Conservation (phyloP, 202 grass and related monocot genomes). For the Bolboschoenoplectus hybrid region DNA sequence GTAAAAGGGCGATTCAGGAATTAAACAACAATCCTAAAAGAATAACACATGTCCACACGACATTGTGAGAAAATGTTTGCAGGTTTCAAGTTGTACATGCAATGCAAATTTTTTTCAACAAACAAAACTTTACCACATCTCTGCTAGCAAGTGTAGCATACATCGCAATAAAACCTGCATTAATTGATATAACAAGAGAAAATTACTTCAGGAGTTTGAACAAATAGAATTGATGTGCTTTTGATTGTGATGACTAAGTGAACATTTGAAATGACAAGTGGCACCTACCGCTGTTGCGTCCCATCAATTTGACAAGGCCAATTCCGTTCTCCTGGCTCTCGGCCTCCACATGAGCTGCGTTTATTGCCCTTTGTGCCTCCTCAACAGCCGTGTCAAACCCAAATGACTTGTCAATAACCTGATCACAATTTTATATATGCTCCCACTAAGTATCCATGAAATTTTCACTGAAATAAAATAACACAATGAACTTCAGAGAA, state of each 20-base stretch:
- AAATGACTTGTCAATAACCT: conserved; percentile 99
- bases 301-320: conserved; percentile 95
- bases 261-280: conserved; percentile 25
- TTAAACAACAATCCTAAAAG: conserved; percentile 90
- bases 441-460: background rate
- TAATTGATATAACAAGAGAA: conserved; percentile 32
- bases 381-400: conserved; percentile 98
- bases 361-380: conserved; percentile 91
- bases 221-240: background rate
- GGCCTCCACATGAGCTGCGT: conserved; percentile 95
- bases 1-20: conserved; percentile 92
- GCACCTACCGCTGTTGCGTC: conserved; percentile 87
- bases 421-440: background rate
- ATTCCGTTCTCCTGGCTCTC: conserved; percentile 95
- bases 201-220: conserved; percentile 23
- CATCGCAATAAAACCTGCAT: conserved; percentile 95
- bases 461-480: background rate
- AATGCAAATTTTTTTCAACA: background rate
- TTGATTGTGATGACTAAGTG: conserved; percentile 3
- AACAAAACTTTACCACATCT: conserved; percentile 69
- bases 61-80: conserved; percentile 15
- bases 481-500: conserved; percentile 27
- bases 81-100: background rate
- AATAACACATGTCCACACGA: conserved; percentile 36
- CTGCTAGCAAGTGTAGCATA: conserved; percentile 96